Base-by-base conservation (phyloP, 225 moss, liverwort and hornwort species). In the Takakia lepidozioides region DNA sequence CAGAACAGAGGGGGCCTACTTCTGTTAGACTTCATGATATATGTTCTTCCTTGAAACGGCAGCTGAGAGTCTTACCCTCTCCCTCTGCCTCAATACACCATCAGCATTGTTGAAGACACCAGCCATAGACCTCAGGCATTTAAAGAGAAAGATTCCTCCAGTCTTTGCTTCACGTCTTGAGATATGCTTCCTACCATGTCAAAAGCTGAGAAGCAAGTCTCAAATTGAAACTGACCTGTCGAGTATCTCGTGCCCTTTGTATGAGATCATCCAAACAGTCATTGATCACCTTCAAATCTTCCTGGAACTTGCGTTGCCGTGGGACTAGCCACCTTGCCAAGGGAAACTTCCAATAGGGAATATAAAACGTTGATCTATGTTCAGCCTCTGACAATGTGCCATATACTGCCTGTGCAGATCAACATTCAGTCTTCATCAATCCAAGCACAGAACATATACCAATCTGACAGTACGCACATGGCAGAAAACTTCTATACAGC, bases 281-380 rank as follows among this genome's bases (percentile, higher is more conserved):
- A 56, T 99, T 99, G 45, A 99, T 91, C 49, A 99, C 83, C 70
- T 88, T 85, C 71, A 99, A 60, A 61, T 91, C 91, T 20, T 71
- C 73, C 42, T 99, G 65, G 49, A 99, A 99, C 76, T 91, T 91
- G 19, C 87, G 80, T 55, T 99, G 98, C 36, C 98, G 81, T 51
- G 98, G 91, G 30, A 99, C 91, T 54, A 99, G 43, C 87, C 91
- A 99, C 60, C 87, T 75, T 59, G 91, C 70, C 9, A 73, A 55
- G 2, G 91, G 85, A 55, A 85, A 81, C 57, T 91, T 99, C 98
- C 98, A 99, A 54, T 99, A 99, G n/a, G 98, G 98, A 36, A 99
- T 52, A 53, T 99, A 99, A 55, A 99, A 99, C 27, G 91, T 99
- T 35, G 98, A 91, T 49, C 98, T 78, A 72, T 99, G 98, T 70